Evolutionary conservation across 1,139 yeast genomes (phyloP).

Genomic region (Zygosaccharomyces pseudobailii): DNA sequence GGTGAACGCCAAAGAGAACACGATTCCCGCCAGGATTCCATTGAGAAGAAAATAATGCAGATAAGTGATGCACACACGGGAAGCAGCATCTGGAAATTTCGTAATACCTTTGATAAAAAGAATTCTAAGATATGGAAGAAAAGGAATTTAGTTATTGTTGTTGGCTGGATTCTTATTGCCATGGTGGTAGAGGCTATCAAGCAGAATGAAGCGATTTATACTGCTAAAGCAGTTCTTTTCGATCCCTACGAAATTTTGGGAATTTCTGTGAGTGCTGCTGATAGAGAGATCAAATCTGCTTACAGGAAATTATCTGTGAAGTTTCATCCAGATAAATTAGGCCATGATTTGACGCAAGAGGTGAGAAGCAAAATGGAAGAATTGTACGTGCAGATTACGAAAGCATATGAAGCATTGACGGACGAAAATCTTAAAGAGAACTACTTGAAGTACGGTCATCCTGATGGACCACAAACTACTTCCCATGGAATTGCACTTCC

Average conservation of each 20-base stretch:
- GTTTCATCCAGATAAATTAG: constrained; percentile 90
- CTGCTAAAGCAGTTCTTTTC: constrained; percentile 50
- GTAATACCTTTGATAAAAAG: constrained; percentile 35
- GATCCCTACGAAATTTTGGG: constrained; percentile 91
- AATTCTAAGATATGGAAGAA: constrained; percentile 41
- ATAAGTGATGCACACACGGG: constrained; percentile 35
- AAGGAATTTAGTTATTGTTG: constrained; percentile 43
- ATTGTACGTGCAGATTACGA: constrained; percentile 73
- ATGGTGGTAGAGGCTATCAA: constrained; percentile 49
- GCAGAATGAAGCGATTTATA: constrained; percentile 37
- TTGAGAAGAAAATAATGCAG: constrained; percentile 11
- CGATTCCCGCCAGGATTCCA: constrained; percentile 15
- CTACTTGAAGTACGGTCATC: constrained; percentile 86
- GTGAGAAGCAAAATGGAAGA: constrained; percentile 62
- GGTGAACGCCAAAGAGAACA: constrained; percentile 9
- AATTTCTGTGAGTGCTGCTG: constrained; percentile 63
- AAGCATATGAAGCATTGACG: constrained; percentile 92
- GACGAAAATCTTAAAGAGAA: constrained; percentile 84
- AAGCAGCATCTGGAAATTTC: constrained; percentile 41
- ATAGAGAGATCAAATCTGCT: constrained; percentile 71
- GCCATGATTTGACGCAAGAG: constrained; percentile 56
- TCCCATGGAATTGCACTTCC: constrained; percentile 97
- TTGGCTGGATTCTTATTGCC: constrained; percentile 67
- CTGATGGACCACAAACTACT: constrained; percentile 95
- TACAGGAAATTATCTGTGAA: constrained; percentile 83